Conservation (phyloP, 148 eudicot species). For the Linanthus parryae region DNA sequence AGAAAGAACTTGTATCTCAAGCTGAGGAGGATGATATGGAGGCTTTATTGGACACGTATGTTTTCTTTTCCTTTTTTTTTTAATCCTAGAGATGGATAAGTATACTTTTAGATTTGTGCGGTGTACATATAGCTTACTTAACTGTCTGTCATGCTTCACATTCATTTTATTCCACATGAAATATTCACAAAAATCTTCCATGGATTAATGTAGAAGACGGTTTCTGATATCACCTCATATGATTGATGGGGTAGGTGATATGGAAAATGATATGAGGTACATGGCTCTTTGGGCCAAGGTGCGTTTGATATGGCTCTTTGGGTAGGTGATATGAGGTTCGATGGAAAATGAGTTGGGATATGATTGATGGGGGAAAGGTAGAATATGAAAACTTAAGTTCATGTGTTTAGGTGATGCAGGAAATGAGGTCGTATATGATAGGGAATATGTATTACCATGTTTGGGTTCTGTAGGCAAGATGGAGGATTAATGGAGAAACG, state of each 20-base stretch:
- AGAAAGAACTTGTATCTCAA: constrained; percentile 87
- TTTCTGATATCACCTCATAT: not conserved
- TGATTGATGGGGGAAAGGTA: not conserved
- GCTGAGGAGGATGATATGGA: constrained; percentile 99
- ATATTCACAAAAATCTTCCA: no score
- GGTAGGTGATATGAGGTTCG: not conserved
- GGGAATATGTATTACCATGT: no score
- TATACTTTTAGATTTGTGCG: constrained; percentile 3
- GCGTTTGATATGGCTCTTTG: not conserved
- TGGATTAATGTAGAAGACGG: not conserved
- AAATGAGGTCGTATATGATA: not conserved
- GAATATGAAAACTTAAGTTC: not conserved
- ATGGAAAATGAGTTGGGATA: not conserved
- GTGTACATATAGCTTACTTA: not conserved
- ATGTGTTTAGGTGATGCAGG: not conserved
- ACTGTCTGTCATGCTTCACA: not conserved
- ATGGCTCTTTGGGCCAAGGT: not conserved
- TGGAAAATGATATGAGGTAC: not conserved
- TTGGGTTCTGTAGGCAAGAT: no score
- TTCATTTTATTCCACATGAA: not conserved
- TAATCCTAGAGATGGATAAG: not conserved
- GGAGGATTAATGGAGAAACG: no score
- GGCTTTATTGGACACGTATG: constrained; percentile 97
- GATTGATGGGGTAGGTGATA: not conserved
- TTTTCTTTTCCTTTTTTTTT: constrained; percentile 12